Evolutionary conservation across 148 eudicot species (phyloP).

Genomic region (Rheum nobile): DNA sequence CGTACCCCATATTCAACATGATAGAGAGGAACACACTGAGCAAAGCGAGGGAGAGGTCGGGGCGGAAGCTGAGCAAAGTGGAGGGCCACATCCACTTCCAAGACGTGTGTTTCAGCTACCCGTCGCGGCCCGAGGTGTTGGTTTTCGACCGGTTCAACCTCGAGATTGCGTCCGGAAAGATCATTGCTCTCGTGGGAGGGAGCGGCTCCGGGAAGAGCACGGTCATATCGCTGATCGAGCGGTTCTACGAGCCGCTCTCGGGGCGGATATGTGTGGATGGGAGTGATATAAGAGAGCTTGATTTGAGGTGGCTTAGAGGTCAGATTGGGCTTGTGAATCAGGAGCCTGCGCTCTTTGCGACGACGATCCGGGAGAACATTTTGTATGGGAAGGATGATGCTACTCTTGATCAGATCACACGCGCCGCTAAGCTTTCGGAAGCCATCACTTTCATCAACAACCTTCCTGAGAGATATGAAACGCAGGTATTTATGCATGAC

Average conservation of each 20-base stretch:
- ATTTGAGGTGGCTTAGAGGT: conserved; percentile 75
- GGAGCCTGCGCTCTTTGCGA: conserved; percentile 96
- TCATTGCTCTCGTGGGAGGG: conserved; percentile 96
- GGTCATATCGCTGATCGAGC: conserved; percentile 82
- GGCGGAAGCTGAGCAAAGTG: conserved; percentile 39
- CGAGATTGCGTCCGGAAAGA: conserved; percentile 81
- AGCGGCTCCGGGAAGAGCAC: conserved; percentile 99
- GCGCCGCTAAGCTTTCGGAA: conserved; percentile 94
- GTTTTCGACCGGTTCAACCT: conserved; percentile 58
- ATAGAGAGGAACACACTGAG: conserved; percentile 56
- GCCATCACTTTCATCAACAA: conserved; percentile 76
- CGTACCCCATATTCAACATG: conserved; percentile 87
- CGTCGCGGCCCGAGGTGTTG: conserved; percentile 83
- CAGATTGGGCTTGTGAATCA: conserved; percentile 92
- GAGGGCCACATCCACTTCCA: conserved; percentile 84
- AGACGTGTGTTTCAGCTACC: conserved; percentile 80
- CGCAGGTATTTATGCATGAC: conserved; percentile 49
- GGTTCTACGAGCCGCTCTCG: conserved; percentile 85
- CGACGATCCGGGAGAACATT: conserved; percentile 84
- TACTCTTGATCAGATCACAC: conserved; percentile 67
- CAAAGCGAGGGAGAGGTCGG: conserved; percentile 36
- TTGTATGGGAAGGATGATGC: conserved; percentile 91
- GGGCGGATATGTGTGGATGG: conserved; percentile 74
- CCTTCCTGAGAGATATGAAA: conserved; percentile 91
- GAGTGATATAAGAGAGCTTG: conserved; percentile 53